These are phyloP conservation scores for Fusarium sororula DNA, from an alignment of 2,329 filamentous ascomycete species.

Conservation along the genomic window DNA sequence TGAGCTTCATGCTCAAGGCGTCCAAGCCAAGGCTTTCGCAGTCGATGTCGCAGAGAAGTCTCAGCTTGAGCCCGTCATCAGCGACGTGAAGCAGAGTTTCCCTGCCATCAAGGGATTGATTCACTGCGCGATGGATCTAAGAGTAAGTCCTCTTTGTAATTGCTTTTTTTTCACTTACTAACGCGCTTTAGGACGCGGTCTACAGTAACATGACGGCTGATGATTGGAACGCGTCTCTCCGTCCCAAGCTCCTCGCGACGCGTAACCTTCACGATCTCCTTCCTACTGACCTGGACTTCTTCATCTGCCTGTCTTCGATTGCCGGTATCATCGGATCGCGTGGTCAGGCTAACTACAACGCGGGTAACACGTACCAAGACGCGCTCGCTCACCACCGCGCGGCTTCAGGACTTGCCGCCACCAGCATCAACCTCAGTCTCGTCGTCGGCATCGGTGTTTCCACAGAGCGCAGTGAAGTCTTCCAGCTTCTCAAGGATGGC, in stretches of 20 bases:
- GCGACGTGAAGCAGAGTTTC: background rate
- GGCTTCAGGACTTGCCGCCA: background rate
- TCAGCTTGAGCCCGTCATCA: constrained; percentile 15
- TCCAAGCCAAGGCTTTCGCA: background rate
- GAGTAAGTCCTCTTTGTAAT: background rate
- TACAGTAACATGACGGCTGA: background rate
- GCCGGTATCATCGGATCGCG: background rate
- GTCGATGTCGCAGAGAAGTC: constrained; percentile 14
- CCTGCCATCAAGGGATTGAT: constrained; percentile 43
- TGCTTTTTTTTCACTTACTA: background rate
- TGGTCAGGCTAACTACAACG: background rate
- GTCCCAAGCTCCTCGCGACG: background rate
- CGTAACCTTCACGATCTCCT: background rate
- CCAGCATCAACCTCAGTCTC: background rate
- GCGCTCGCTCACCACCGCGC: background rate
- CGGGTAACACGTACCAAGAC: background rate
- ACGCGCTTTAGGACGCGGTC: background rate
- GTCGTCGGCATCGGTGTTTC: background rate
- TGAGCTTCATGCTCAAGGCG: background rate
- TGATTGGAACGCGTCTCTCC: background rate
- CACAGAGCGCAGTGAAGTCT: background rate
- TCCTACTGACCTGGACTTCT: background rate
- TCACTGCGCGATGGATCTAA: constrained; percentile 41
- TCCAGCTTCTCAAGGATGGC: background rate
- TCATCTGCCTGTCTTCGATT: background rate